Evolutionary conservation across 352 stramenopile species (phyloP), one percentile per base, ranked within the genome.

Genomic region (Discostella stelligera): DNA sequence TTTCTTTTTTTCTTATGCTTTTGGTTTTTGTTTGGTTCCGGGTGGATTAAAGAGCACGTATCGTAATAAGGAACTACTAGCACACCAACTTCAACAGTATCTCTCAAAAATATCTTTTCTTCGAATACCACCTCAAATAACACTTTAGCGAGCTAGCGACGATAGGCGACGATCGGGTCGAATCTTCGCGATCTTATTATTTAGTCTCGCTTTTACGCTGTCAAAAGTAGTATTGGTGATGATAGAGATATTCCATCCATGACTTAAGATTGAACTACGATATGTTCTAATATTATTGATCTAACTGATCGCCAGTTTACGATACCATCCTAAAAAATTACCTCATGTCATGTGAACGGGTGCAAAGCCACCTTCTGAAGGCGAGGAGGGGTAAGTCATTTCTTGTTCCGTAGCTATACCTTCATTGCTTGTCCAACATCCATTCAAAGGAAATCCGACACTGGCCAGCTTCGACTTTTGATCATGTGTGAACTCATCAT

Each of bases 401-500:
- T 63, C 55, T 50, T 63, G 55, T 49, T 63, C 21, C 30, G 50
- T 63, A 27, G 18, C 18, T 49, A 32, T 20, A 27, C 50, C 56
- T 32, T 49, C 23, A 3, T n/a, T 49, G 9, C 18, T 67, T 14
- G 8, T 44, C 0, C 18, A 41, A 56, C 37, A 56, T 70, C 50
- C 62, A 61, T 13, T 20, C 68, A 30, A 76, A 10, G 48, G 50
- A 27, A 69, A 76, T n/a, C 59, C 60, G 44, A 63, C 68, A 56
- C 58, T 69, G 8, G 23, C 58, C 0, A 76, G 49, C 39, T 76
- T 76, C 32, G 54, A 27, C 27, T 65, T 46, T 14, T 69, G 68
- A 21, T 76, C 68, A 59, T 63, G 58, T 27, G 68, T 64, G 0
- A 76, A 50, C 37, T 69, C 68, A 52, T 76, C 58, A 32, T 52